Evolutionary conservation across 2,329 filamentous ascomycete species (phyloP), one percentile per base, ranked within the genome.

Genomic region (Colletotrichum caudatum): DNA sequence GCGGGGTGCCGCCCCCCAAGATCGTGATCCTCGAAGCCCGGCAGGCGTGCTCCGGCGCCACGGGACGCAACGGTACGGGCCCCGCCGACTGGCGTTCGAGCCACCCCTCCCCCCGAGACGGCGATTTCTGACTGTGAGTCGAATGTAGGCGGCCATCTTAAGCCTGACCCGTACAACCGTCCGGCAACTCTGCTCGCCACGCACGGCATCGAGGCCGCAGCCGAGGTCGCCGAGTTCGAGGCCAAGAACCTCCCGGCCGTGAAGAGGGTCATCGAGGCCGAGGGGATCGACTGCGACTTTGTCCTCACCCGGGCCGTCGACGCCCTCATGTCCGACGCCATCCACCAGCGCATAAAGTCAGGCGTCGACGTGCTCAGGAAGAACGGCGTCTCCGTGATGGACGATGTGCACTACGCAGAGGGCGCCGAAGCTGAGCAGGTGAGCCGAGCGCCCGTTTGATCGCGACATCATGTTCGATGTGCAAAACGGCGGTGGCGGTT

Each of bases 111-210:
- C 73, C 70, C 82, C 2, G 78, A 81, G 69, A 82, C 2, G 78
- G 81, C 29, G 83, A 89, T 74, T 77, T 73, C 79, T 29, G 75
- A 80, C 5, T 76, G 85, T 20, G 87, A 87, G 3, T 79, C 81
- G n/a, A 80, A 80, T 1, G 83, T 84, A 64, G 89, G 89, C 2
- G 78, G 83, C 20, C 82, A 85, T 68, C 85, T 84, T 2, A 82
- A 81, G 16, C 82, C 89, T 59, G 87, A 89, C 76, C 84, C 85
- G 50, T 81, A 82, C 58, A 87, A 84, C 74, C 88, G 91, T 63
- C 78, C 82, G n/a, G 84, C 84, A n/a, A 84, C 88, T 16, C 89
- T 91, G 75, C 78, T 77, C 0, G 85, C 91, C 72, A 87, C 87
- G 0, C 64, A 69, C 39, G 69, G 81, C 69, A 73, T 75, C 23